Percentiles rank a stretch among this genome's conserved stretches.
Evolutionary conservation across 768 basidiomycete genomes (phyloP).

Genomic region (Leucosporidium yakuticum): DNA sequence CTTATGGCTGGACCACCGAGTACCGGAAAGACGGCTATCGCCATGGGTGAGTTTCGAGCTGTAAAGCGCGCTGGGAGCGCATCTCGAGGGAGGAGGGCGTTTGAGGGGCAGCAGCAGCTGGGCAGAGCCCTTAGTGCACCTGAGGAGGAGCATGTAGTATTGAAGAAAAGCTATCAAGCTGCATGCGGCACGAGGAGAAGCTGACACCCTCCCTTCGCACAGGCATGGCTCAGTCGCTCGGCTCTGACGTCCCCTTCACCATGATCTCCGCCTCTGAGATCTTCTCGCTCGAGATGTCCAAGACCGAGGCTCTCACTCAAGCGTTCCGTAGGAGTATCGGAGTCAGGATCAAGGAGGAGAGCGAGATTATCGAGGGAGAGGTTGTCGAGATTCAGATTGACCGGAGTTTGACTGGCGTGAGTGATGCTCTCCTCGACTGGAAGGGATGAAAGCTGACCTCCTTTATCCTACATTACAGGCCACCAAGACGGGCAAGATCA

Average conservation of each 20-base stretch:
- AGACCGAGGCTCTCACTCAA: conserved; percentile 95
- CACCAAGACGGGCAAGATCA: conserved; percentile 94
- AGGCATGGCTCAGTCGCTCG: conserved; percentile 96
- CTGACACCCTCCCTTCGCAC: background rate
- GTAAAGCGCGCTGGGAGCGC: background rate
- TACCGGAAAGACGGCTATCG: conserved; percentile 97
- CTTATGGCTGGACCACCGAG: conserved; percentile 96
- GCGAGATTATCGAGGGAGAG: conserved; percentile 94
- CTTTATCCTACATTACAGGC: conserved; percentile 52
- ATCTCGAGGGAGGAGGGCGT: no score
- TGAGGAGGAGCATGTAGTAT: no score
- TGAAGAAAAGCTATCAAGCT: background rate
- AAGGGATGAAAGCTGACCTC: background rate
- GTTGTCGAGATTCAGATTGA: conserved; percentile 99
- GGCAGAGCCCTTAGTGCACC: no score
- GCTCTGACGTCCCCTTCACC: conserved; percentile 91
- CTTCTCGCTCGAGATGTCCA: conserved; percentile 95
- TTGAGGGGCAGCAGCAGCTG: no score
- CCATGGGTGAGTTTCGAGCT: conserved; percentile 61
- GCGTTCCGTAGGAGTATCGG: conserved; percentile 94
- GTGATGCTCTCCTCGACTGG: conserved; percentile 37
- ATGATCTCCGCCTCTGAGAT: conserved; percentile 98
- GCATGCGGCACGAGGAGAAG: background rate
- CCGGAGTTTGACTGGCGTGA: conserved; percentile 86
- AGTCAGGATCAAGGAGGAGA: conserved; percentile 94